A percentile compares a stretch with the other conserved stretches of the same genome.
phyloP scores from a whole-genome alignment of 371 early-diverging fungal genomes.

The Mucor sp. region DNA sequence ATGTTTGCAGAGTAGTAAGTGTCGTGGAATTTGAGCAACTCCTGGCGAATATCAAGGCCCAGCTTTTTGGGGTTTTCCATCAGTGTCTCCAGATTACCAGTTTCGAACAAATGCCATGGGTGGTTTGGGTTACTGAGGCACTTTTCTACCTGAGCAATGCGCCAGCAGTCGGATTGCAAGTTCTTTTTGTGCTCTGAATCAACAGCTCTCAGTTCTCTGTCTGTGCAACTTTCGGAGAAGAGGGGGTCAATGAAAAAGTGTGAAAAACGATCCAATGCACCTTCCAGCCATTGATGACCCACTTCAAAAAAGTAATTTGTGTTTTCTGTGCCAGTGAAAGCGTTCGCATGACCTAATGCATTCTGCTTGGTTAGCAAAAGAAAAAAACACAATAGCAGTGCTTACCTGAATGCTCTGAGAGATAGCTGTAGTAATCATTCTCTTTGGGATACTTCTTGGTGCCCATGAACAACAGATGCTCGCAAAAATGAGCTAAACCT shows the following conservation, averaged over 20 bases:
- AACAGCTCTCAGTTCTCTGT: constrained; percentile 91
- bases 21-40: constrained; percentile 84
- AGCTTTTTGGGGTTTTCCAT: constrained; percentile 66
- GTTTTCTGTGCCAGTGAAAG: constrained; percentile 85
- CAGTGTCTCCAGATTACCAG: constrained; percentile 83
- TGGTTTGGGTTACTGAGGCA: constrained; percentile 72
- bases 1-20: constrained; percentile 93
- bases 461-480: constrained; percentile 95
- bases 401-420: constrained; percentile 45
- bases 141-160: constrained; percentile 82
- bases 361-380: not conserved
- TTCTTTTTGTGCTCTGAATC: constrained; percentile 97
- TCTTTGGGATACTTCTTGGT: constrained; percentile 87
- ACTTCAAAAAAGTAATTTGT: constrained; percentile 98
- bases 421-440: constrained; percentile 88
- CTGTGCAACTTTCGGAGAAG: constrained; percentile 84
- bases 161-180: constrained; percentile 84
- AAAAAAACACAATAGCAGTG: not conserved
- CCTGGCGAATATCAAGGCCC: constrained; percentile 81
- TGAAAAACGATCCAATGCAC: constrained; percentile 93
- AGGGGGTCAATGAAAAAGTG: constrained; percentile 93
- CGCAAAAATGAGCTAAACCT: constrained; percentile 98
- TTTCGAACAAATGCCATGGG: constrained; percentile 86
- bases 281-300: constrained; percentile 79
- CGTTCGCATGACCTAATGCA: constrained; percentile 76